Base-by-base conservation (phyloP, 495 filamentous ascomycete species). In the Durotheca rogersii region DNA sequence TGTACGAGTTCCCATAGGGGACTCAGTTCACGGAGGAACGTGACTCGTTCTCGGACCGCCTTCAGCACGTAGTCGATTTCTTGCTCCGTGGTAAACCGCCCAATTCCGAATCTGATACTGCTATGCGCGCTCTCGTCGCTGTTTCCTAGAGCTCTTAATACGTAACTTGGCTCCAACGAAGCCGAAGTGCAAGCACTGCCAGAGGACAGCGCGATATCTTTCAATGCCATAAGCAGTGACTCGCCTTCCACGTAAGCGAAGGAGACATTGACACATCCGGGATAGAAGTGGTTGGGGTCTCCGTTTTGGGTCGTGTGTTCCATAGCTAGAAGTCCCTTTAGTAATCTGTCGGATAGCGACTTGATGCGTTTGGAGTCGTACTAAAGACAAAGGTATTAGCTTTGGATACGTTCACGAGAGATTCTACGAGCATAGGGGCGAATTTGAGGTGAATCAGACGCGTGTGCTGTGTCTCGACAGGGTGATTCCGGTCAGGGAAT, bases 61-160 rank as follows among this genome's bases (percentile, higher is more conserved):
- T 96, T 95, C 42, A 98, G 72, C 19, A 98, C 93, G 61, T 98
- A 98, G 69, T 98, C 93, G 41, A 98, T 94, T 76, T 98, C 93
- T 25, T 75, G 75, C 63, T 96, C 92, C 0, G 92, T 92, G 4
- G 94, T 97, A 71, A 97, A 98, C 21, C 93, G 84, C 7, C 93
- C 93, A 65, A 98, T 98, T 35, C 93, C 93, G 55, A 98, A 98
- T 27, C 93, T 82, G 64, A 98, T 97, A 74, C 89, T 95, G 68
- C 89, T 95, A 72, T 98, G 93, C 19, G 93, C 93, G 64, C 84
- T 96, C 76, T 97, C 93, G 61, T 98, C 93, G 58, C 89, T 95
- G 75, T 84, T 95, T 14, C 93, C 93, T 29, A 98, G 75, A 9
- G 93, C 93, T 33, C 94, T 83, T 16, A 98, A 77, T 20, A 98